Conservation (phyloP, 371 early-diverging fungal species). For the Mucor lusitanicus region DNA sequence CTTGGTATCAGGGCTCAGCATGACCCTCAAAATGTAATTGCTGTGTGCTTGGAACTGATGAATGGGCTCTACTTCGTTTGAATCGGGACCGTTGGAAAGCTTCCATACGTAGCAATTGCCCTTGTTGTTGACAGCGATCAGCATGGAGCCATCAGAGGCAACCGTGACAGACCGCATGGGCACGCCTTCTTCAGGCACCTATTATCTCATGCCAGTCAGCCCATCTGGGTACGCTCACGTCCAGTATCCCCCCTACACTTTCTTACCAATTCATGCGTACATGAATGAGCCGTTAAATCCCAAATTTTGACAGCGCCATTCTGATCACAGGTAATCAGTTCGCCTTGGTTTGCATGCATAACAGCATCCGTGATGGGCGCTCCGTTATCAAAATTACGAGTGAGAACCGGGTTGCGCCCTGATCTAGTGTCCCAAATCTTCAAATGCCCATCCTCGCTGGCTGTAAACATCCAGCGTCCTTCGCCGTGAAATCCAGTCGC, state of each 20-base stretch:
- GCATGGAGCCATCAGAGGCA: constrained; percentile 84
- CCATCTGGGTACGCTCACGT: not conserved
- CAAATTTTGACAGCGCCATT: constrained; percentile 91
- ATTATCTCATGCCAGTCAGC: not conserved
- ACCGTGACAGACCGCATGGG: constrained; percentile 91
- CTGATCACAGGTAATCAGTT: constrained; percentile 93
- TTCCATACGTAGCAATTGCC: constrained; percentile 89
- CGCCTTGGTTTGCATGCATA: constrained; percentile 95
- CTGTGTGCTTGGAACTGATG: constrained; percentile 78
- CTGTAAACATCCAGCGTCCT: constrained; percentile 92
- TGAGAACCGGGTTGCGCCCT: constrained; percentile 66
- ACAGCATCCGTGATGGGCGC: constrained; percentile 92
- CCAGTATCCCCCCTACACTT: no score
- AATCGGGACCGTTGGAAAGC: constrained; percentile 59
- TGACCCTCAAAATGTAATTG: constrained; percentile 80
- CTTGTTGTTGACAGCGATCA: constrained; percentile 94
- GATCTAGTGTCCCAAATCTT: constrained; percentile 86
- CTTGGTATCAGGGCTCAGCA: constrained; percentile 85
- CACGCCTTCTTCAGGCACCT: constrained; percentile 87
- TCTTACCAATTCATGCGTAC: constrained; percentile 82
- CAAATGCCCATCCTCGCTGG: constrained; percentile 92
- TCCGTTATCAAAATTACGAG: constrained; percentile 86
- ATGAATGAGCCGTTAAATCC: constrained; percentile 89
- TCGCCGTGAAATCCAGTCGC: constrained; percentile 92
- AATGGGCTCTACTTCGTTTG: constrained; percentile 72